These are phyloP conservation scores for Rhizopus delemar DNA, from an alignment of 371 early-diverging fungal genomes.

Conservation along the genomic window DNA sequence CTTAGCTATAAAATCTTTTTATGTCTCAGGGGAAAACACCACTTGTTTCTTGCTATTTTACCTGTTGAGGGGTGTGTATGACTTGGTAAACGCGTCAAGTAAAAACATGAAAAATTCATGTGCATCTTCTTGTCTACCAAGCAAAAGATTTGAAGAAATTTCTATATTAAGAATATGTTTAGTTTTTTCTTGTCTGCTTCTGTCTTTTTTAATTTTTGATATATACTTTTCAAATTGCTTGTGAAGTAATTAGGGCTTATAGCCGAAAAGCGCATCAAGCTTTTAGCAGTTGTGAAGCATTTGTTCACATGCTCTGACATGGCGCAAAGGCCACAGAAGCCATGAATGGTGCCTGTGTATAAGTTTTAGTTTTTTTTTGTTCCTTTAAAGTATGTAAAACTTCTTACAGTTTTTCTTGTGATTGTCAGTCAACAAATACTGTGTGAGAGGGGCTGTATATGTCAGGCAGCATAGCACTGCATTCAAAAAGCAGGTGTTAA, in stretches of 20 bases:
- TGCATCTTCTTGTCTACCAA: conserved; percentile 88
- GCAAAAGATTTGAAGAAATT: conserved; percentile 74
- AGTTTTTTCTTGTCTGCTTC: no score
- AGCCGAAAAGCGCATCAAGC: conserved; percentile 39
- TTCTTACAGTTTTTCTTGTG: conserved; percentile 58
- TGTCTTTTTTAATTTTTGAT: background rate
- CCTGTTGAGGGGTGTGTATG: conserved; percentile 25
- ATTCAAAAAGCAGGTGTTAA: conserved; percentile 97
- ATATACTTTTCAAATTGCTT: conserved; percentile 61
- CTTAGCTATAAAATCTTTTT: conserved; percentile 8
- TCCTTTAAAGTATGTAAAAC: background rate
- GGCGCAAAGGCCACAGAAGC: conserved; percentile 66
- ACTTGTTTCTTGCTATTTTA: conserved; percentile 16
- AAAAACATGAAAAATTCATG: conserved; percentile 86
- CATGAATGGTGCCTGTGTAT: conserved; percentile 44
- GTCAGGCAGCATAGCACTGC: conserved; percentile 90
- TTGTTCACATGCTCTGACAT: conserved; percentile 56
- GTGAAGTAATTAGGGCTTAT: conserved; percentile 75
- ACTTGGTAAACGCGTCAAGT: conserved; percentile 57
- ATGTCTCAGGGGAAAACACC: background rate
- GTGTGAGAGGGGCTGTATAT: conserved; percentile 83
- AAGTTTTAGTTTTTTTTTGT: background rate
- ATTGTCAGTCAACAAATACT: conserved; percentile 64
- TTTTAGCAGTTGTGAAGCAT: conserved; percentile 47
- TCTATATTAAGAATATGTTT: conserved; percentile 24